Percentiles rank a stretch among this genome's conserved stretches.
phyloP scores from a whole-genome alignment of 2,329 filamentous ascomycete species.

The Aspergillus felis region DNA sequence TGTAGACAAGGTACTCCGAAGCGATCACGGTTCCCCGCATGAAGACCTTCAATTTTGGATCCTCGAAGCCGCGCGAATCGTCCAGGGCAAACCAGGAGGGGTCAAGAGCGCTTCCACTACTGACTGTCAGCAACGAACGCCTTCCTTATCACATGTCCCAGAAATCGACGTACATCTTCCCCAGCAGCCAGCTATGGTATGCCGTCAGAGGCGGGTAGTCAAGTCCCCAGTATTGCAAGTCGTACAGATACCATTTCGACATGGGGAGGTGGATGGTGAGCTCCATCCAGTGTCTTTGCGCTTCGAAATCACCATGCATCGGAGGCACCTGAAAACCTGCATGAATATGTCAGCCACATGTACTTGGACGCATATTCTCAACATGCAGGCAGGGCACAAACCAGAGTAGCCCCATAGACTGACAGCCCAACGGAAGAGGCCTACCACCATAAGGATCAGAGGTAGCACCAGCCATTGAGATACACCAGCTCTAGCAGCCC shows the following conservation, averaged over 20 bases:
- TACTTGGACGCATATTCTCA: neutral
- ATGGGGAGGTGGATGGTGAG: conserved; percentile 83
- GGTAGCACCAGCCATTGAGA: conserved; percentile 93
- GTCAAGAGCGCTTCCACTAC: conserved; percentile 68
- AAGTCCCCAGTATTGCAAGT: conserved; percentile 94
- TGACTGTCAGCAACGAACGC: conserved; percentile 12
- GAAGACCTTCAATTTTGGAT: conserved; percentile 78
- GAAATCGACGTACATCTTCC: conserved; percentile 62
- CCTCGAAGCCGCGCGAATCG: conserved; percentile 75
- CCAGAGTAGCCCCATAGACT: conserved; percentile 95
- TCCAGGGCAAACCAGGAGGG: conserved; percentile 84
- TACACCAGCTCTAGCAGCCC: conserved; percentile 75
- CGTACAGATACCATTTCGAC: conserved; percentile 97
- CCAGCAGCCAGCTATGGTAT: conserved; percentile 96
- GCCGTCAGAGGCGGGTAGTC: conserved; percentile 97
- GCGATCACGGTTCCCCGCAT: conserved; percentile 91
- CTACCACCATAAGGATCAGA: conserved; percentile 81
- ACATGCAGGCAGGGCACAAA: conserved; percentile 34
- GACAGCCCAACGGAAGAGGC: conserved; percentile 88
- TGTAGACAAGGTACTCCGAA: conserved; percentile 85
- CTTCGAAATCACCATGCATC: conserved; percentile 96
- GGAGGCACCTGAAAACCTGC: conserved; percentile 74
- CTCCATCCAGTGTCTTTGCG: conserved; percentile 98
- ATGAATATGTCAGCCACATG: conserved; percentile 3
- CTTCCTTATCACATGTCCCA: neutral